Base-by-base conservation (phyloP, 169 alveolate species). In the Plasmodium chabaudi region DNA sequence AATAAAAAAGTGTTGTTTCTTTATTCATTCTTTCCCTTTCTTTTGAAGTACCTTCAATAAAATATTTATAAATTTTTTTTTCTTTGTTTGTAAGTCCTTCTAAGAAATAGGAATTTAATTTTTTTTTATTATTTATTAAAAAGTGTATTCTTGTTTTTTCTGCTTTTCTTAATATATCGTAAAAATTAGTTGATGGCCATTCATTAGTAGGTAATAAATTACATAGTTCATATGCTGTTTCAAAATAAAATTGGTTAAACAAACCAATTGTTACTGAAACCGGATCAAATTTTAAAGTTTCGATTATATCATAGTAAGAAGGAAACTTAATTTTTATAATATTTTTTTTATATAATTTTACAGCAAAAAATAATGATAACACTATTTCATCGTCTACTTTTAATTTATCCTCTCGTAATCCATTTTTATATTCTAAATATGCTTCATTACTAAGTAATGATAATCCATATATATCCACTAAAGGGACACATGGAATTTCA, bases 31-130 rank as follows among this genome's bases (percentile, higher is more conserved):
- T 44, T 61, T 84, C 91, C 51, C 91, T 84, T 51, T 84, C 91
- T 21, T 84, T 84, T 4, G 91, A 61, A 13, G 91, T 84, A 2
- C 91, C 91, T 49, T 84, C 91, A 17, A 84, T 56, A 59, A 84
- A 84, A 72, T 84, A 84, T 12, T 84, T 84, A 72, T 84, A 69
- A 42, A 84, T 84, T 69, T 84, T 84, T 69, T 64, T 84, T 69
- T 84, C 91, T 72, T 69, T 84, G 60, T 84, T 84, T 59, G 91
- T 84, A 51, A 84, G 86, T 5, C 91, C 91, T 15, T 84, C 91
- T 63, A 84, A 71, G 55, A 84, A 84, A 71, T 69, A 84, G 9
- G 91, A 68, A 68, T 84, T 84, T 68, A 84, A n/a, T 34, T 84
- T 84, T 25, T 84, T 84, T 69, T 69, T 84, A 55, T 84, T 84